These are phyloP conservation scores for Emydomyces testavorans DNA, from an alignment of 2,329 filamentous ascomycete genomes.

Conservation along the genomic window DNA sequence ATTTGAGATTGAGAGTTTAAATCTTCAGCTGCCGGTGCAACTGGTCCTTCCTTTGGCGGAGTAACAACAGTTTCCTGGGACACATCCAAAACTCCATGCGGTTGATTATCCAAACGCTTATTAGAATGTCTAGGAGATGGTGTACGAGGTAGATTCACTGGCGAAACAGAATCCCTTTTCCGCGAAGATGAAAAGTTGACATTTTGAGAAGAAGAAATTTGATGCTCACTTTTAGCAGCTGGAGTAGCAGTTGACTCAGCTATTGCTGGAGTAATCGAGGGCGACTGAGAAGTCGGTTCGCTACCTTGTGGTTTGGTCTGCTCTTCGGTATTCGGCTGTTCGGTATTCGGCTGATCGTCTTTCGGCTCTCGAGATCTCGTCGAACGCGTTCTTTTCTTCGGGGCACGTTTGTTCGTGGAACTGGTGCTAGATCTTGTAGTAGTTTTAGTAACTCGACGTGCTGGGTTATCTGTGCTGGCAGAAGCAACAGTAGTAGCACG, in stretches of 20 bases:
- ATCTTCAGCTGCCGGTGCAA: background rate
- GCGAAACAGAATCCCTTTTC: background rate
- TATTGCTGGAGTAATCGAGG: background rate
- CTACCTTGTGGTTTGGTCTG: background rate
- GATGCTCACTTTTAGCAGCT: constrained; percentile 9
- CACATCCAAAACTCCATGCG: background rate
- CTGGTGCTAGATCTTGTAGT: background rate
- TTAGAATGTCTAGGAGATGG: background rate
- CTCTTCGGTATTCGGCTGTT: background rate
- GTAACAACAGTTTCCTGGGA: background rate
- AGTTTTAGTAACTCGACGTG: background rate
- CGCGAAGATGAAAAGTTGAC: background rate
- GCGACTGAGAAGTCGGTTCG: background rate
- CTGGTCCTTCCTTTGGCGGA: background rate
- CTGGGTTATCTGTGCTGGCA: background rate
- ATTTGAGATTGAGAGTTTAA: background rate
- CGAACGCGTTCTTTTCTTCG: background rate
- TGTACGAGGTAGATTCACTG: background rate
- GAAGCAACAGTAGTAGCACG: background rate
- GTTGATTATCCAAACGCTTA: background rate
- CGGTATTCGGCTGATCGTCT: background rate
- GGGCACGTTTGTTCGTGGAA: background rate
- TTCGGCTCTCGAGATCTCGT: background rate
- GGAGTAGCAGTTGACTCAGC: background rate
- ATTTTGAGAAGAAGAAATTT: constrained; percentile 8